Base-by-base conservation (phyloP, 805 yeast genomes). In the Ogataea populi-albae region DNA sequence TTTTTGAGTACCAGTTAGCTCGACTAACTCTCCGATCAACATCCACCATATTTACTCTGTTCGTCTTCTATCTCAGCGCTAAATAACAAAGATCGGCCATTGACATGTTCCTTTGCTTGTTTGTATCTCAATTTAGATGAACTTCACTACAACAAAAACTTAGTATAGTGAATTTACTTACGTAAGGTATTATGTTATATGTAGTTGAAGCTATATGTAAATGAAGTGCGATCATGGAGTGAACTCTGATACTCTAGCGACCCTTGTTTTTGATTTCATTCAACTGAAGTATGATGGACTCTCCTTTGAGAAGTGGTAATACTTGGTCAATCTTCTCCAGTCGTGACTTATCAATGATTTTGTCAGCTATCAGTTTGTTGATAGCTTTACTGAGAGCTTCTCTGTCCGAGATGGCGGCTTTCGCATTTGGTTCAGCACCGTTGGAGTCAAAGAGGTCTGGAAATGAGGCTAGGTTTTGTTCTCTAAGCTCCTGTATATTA, bases 1-100 rank as follows among this genome's bases (percentile, higher is more conserved):
- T 17, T 15, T 45, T 46, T 16, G 57, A 47, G 22, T 54, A 45
- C 57, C 57, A 52, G 43, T 47, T 51, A 44, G 55, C 57, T 36
- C 52, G 30, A 27, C 30, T 27, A 6, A 27, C 15, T 27, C 30
- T 10, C 9, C 30, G 7, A 17, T 27, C 30, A 7, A 27, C 9
- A 17, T 27, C 30, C 20, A 21, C 7, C 30, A 27, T 27, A 12
- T 9, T 21, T 27, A 21, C 23, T n/a, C n/a, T n/a, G n/a, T n/a
- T n/a, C n/a, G n/a, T n/a, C n/a, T n/a, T n/a, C n/a, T n/a, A n/a
- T n/a, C n/a, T n/a, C n/a, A n/a, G n/a, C n/a, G n/a, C n/a, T n/a
- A n/a, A n/a, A n/a, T n/a, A n/a, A n/a, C n/a, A n/a, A n/a, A n/a
- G n/a, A n/a, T n/a, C n/a, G n/a, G n/a, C n/a, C n/a, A n/a, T n/a